Evolutionary conservation across 768 basidiomycete species (phyloP).

Genomic region (Chalciporus pseudorubinellus): DNA sequence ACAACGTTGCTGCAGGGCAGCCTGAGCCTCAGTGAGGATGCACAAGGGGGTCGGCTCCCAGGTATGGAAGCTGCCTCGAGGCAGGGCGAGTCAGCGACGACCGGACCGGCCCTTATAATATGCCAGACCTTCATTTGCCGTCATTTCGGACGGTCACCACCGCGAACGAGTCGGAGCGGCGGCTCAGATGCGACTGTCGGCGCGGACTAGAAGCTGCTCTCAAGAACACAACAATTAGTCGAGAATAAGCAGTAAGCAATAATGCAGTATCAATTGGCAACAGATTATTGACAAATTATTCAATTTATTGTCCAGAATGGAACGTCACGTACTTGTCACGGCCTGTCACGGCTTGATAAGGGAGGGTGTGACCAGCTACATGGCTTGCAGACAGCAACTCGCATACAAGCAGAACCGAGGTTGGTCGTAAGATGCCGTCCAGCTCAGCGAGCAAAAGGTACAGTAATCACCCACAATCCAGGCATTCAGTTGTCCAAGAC

Average conservation of each 20-base stretch:
- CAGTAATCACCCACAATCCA: too few species aligned
- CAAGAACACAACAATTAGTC: background rate
- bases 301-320: too few species aligned
- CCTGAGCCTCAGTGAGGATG: conserved; percentile 39
- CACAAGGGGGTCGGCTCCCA: conserved; percentile 58
- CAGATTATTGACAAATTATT: too few species aligned
- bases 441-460: conserved; percentile 18
- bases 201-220: too few species aligned
- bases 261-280: too few species aligned
- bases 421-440: conserved; percentile 22
- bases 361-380: too few species aligned
- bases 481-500: background rate
- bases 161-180: too few species aligned
- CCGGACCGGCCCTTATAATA: conserved; percentile 11
- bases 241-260: too few species aligned
- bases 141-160: background rate
- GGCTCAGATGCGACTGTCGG: too few species aligned
- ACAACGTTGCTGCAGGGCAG: conserved; percentile 41
- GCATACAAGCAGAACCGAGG: too few species aligned
- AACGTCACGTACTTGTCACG: background rate
- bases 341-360: background rate
- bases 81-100: conserved; percentile 17
- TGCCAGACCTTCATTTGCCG: background rate
- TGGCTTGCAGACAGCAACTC: too few species aligned
- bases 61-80: conserved; percentile 53